Base-by-base conservation (phyloP, 768 basidiomycete genomes). In the Hypsizygus marmoreus region DNA sequence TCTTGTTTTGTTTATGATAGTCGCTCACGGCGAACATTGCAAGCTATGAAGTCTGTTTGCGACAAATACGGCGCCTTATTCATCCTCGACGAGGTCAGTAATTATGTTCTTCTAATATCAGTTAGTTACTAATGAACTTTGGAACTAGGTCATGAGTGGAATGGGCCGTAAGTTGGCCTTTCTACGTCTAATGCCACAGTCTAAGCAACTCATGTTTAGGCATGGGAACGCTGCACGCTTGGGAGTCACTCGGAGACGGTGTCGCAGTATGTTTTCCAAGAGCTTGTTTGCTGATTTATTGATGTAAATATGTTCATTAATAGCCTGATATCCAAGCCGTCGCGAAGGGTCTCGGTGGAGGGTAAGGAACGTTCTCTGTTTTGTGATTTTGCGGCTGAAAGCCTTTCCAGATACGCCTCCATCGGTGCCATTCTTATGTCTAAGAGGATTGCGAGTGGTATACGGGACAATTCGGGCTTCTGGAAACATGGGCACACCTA, bases 401-500 rank as follows among this genome's bases (percentile, higher is more conserved):
- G 33, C n/a, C 17, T 23, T 2, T 20, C 30, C 53, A 90, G 89
- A 17, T 93, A 90, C 66, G 86, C 81, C 11, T 71, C 87, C 25
- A 89, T 95, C 46, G 90, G 89, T 17, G 93, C 91, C 0, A 73
- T 91, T 7, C 76, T 95, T 34, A 76, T 95, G 61, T 86, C 82
- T 20, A 77, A 83, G 53, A 76, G 75, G 50, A 78, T 95, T 24
- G 82, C 84, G 1, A 73, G 81, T 44, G 90, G 84, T 9, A 78
- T 95, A 48, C 74, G 77, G 11, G 77, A 73, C 48, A 71, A 79
- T n/a, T 79, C 84, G 9, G 88, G 88, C 22, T 65, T 85, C 47
- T 83, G 85, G 76, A 88, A 90, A 60, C 88, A 91, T 62, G 91
- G 89, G 0, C 90, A 92, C 64, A 91, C 90, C 3, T 92, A 91